Base-by-base conservation (phyloP, 768 basidiomycete genomes). In the Termitomyces sp. region DNA sequence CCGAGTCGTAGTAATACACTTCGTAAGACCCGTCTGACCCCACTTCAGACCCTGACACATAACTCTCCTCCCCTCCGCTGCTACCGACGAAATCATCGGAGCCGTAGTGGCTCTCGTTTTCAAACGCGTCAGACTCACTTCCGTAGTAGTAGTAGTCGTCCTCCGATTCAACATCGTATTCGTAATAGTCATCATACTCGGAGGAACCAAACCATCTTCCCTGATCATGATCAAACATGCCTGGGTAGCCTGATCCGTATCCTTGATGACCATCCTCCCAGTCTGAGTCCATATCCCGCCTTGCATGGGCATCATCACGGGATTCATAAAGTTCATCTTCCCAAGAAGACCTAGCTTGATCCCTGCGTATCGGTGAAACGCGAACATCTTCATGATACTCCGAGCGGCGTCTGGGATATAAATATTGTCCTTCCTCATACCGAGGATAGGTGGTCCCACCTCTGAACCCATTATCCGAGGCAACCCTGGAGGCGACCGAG, bases 81-180 rank as follows among this genome's bases (percentile, higher is more conserved):
- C 54, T 20, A 24, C 10, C 37, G 22, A 26, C 10, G 45, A 10
- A 47, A 29, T 47, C 28, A 18, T 47, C 46, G 29, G 28, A 47
- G 28, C 46, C 46, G 37, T 26, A 37, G 4, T 29, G 26, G 13
- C 51, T 29, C 37, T 39, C 51, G 26, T 5, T 7, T 37, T 41
- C 51, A 4, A 4, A 52, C 37, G 5, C 24, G 18, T 52, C 51
- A 7, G 18, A 28, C n/a, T n/a, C 51, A 6, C n/a, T 12, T 15
- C 45, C 60, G 34, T 60, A 33, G 34, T 60, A 24, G 31, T 60
- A 24, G 31, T 58, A 48, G 24, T 52, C 57, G 33, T 22, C 51
- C 5, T 54, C 46, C 4, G 46, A 29, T 9, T 51, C 49, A 44
- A 26, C 20, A 2, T 41, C 57, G 45, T 22, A 8, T 15, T 56